These are phyloP conservation scores for Lipomyces starkeyi DNA, from an alignment of 805 yeast genomes.

Conservation along the genomic window DNA sequence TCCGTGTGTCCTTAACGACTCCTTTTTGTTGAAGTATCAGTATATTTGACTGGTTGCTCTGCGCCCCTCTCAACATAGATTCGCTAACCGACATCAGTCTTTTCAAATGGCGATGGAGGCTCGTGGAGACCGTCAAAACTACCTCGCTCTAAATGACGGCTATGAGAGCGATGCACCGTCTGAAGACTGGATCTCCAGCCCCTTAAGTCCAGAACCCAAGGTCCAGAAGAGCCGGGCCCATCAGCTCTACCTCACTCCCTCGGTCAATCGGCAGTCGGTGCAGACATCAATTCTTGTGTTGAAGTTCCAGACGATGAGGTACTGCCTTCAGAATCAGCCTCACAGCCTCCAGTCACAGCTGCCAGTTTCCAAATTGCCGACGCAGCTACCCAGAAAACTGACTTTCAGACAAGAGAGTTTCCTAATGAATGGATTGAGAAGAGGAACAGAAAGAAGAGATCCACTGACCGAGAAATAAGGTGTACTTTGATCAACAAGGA, in stretches of 20 bases:
- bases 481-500: neutral
- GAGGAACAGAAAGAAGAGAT: neutral
- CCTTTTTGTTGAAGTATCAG: no score
- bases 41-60: no score
- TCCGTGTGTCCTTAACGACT: no score
- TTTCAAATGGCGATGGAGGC: neutral
- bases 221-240: neutral
- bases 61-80: no score
- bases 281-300: neutral
- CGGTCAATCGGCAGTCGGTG: neutral
- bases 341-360: conserved; percentile 1
- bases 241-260: neutral
- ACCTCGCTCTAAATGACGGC: neutral
- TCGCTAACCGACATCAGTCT: no score
- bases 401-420: neutral
- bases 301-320: neutral
- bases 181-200: neutral
- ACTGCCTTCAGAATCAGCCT: no score
- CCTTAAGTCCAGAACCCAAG: neutral
- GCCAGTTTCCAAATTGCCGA: neutral
- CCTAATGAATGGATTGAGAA: conserved; percentile 4
- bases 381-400: no score
- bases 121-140: neutral
- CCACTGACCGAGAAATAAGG: neutral
- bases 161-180: neutral